Percentiles rank a stretch among this genome's conserved stretches.
These are phyloP conservation scores for Candida ovalis DNA, from an alignment of 805 yeast genomes.

Conservation along the genomic window DNA sequence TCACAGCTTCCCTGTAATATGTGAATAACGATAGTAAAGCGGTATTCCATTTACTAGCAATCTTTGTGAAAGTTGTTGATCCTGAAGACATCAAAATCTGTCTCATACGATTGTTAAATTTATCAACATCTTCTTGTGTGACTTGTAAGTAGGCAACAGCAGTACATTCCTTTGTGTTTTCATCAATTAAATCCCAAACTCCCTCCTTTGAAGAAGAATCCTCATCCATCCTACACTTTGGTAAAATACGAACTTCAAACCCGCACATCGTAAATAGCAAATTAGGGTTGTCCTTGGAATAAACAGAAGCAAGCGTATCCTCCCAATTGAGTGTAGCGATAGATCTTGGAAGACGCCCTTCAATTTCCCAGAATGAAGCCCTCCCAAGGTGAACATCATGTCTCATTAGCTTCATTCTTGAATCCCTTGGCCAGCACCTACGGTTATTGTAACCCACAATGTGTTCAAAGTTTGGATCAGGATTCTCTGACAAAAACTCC, in stretches of 20 bases:
- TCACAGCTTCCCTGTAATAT: constrained; percentile 89
- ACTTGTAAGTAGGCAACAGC: constrained; percentile 87
- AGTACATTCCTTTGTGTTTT: constrained; percentile 72
- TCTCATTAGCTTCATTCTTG: constrained; percentile 85
- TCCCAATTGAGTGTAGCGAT: constrained; percentile 75
- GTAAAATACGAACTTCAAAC: constrained; percentile 85
- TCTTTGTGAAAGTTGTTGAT: constrained; percentile 89
- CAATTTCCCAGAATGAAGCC: constrained; percentile 88
- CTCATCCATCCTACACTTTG: constrained; percentile 58
- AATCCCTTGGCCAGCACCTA: constrained; percentile 92
- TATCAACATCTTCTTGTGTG: constrained; percentile 71
- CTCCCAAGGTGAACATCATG: constrained; percentile 90
- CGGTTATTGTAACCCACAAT: constrained; percentile 83
- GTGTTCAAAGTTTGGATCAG: constrained; percentile 89
- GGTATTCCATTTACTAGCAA: constrained; percentile 95
- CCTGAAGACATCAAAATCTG: constrained; percentile 95
- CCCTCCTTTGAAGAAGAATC: constrained; percentile 65
- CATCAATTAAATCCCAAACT: constrained; percentile 83
- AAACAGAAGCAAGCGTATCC: constrained; percentile 78
- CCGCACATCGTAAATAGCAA: constrained; percentile 89
- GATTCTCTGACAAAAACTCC: constrained; percentile 76
- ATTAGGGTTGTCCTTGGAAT: constrained; percentile 87
- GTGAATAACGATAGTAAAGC: constrained; percentile 82
- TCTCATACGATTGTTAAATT: constrained; percentile 78
- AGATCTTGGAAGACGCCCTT: constrained; percentile 73